Evolutionary conservation across 2,329 filamentous ascomycete genomes (phyloP), one percentile per base, ranked within the genome.

Genomic region (Furcasterigmium furcatum): DNA sequence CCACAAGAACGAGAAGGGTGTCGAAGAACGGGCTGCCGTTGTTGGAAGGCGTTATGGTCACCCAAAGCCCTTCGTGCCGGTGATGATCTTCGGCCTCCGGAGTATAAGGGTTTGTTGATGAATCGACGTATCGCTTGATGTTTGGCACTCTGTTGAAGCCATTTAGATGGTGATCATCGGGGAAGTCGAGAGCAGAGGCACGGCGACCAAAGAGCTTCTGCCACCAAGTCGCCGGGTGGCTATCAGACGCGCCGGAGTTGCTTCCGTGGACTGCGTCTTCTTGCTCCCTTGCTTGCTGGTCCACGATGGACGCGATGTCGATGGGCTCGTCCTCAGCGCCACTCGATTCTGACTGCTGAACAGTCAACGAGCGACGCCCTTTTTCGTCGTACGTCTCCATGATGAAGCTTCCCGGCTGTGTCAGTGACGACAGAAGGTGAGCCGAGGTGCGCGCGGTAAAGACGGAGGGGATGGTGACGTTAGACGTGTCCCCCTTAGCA

Each of bases 381-480:
- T 84, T 79, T 47, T 82, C 80, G 46, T 82, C 72, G 16, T 82
- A 67, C 8, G 75, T 72, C 47, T 83, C 76, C 51, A 84, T 79
- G 39, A 82, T 74, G 44, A 80, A 80, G 53, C 76, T 79, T 39
- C 85, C 83, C 1, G 82, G 78, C 43, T 91, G 88, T 47, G 94
- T 85, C 49, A 97, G 76, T 8, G 91, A 91, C 2, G 91, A 95
- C 14, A 99, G 76, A 13, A 99, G 75, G 63, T 96, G 92, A 1
- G 94, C 94, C 0, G 92, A 97, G 1, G 91, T 97, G 56, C 94
- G 84, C 1, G 92, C 95, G 0, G 94, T 97, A 66, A 99, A 99
- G 9, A 97, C 77, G 1, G 94, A 89, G 2, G 94, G 91, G 44
- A 99, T 96, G 1, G 90, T 90, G 53, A 97, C 81, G 58, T 96